These are phyloP conservation scores for Auriscalpium vulgare DNA, from an alignment of 768 basidiomycete species.

Conservation along the genomic window DNA sequence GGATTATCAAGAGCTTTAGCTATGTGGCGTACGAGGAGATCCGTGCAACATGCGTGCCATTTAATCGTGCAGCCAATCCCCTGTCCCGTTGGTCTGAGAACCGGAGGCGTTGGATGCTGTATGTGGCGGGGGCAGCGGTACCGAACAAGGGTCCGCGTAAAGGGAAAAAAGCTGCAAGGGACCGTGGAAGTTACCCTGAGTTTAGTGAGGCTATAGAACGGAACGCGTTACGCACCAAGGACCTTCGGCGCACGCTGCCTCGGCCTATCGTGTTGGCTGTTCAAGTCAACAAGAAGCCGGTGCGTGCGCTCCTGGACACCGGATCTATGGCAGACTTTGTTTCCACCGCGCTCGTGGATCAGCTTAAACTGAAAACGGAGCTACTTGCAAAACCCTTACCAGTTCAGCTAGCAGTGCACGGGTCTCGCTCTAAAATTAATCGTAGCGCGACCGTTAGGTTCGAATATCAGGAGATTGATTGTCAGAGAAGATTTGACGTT, in stretches of 20 bases:
- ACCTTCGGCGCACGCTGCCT: background rate
- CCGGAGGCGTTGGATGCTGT: background rate
- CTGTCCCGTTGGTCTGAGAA: no score
- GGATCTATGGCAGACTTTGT: slow-evolving; percentile 26
- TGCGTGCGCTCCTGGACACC: slow-evolving; percentile 16
- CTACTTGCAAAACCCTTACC: slow-evolving; percentile 25
- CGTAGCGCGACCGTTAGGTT: slow-evolving; percentile 18
- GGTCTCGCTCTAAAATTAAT: slow-evolving; percentile 32
- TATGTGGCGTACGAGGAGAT: background rate
- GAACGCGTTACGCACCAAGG: background rate
- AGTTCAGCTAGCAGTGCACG: slow-evolving; percentile 33
- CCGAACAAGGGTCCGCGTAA: no score
- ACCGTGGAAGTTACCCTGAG: no score
- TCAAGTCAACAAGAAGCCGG: slow-evolving; percentile 14
- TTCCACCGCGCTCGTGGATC: slow-evolving; percentile 21
- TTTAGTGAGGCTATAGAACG: background rate
- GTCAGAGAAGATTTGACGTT: slow-evolving; percentile 19
- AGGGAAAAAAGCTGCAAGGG: no score
- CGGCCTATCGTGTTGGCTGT: slow-evolving; percentile 10
- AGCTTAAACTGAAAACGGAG: slow-evolving; percentile 16
- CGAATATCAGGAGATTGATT: slow-evolving; percentile 28
- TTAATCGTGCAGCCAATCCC: background rate
- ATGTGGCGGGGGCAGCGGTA: no score
- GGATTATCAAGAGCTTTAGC: background rate
- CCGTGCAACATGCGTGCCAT: background rate